Evolutionary conservation across 2,329 filamentous ascomycete genomes (phyloP), one percentile per base, ranked within the genome.

Genomic region (Ceratocystis ficicola): DNA sequence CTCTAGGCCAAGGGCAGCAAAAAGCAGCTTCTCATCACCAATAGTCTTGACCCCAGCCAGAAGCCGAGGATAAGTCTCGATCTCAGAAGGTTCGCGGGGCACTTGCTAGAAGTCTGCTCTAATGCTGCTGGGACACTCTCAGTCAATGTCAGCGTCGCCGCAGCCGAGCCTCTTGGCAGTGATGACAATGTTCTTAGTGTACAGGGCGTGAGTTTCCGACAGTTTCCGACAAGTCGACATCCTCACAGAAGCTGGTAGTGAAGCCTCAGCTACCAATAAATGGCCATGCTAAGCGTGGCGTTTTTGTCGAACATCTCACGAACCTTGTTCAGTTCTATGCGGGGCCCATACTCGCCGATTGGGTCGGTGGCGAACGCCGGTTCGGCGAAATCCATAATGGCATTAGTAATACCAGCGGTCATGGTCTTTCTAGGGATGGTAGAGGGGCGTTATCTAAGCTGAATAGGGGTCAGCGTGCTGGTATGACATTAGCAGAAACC

Each of bases 201-300:
- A 91, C 8, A 74, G 75, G 68, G 78, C 76, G 17, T 85, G 80
- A 1, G 78, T 80, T 1, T 74, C 70, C 0, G 80, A 77, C 3
- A 1, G 78, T 80, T 1, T 74, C 70, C 0, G 80, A 77, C 3
- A 78, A 78, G 63, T 76, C 78, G 1, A 84, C 83, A 0, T 81
- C 86, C 12, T 72, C 73, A 0, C 80, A 79, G 71, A 88, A 90
- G 0, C 86, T 86, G 6, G 73, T 73, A 0, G 81, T 85, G 68
- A 89, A 85, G 0, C 86, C 87, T 87, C 88, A 91, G 64, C 87
- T 88, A 12, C 88, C 88, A 69, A 91, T 83, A 25, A 69, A 91
- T 83, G 25, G 88, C 86, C 50, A 90, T 79, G 76, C 87, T 80
- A 25, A 90, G 74, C 70, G 86, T 85, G 20, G 85, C 84, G 30